Evolutionary conservation across 495 filamentous ascomycete species (phyloP).

Genomic region (Rostrohypoxylon terebratum): DNA sequence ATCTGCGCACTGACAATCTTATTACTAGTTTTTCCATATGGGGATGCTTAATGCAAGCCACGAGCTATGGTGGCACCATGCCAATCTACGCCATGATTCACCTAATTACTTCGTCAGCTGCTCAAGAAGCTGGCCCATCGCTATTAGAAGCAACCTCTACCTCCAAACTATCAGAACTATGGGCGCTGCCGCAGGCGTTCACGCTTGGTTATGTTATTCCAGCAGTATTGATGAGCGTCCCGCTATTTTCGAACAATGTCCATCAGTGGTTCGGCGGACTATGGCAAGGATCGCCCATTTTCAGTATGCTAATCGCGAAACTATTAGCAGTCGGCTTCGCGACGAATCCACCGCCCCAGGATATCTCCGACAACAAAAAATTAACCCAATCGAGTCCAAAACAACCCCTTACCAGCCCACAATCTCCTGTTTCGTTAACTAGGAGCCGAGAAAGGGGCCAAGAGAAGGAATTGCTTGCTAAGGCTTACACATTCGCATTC

Average conservation of each 20-base stretch:
- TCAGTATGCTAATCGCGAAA: conserved; percentile 28
- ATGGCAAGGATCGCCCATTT: conserved; percentile 37
- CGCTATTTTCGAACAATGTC: conserved; percentile 25
- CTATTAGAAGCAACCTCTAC: conserved; percentile 17
- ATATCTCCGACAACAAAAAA: conserved; percentile 1
- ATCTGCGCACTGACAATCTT: conserved; percentile 4
- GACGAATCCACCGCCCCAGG: neutral
- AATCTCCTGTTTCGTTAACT: neutral
- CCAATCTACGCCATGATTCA: conserved; percentile 36
- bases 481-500: conserved; percentile 35
- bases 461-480: conserved; percentile 27
- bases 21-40: conserved; percentile 33
- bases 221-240: conserved; percentile 34
- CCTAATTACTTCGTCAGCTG: conserved; percentile 21
- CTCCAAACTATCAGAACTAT: conserved; percentile 6
- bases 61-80: conserved; percentile 38
- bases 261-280: conserved; percentile 41
- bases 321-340: conserved; percentile 9
- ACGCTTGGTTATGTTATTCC: conserved; percentile 32
- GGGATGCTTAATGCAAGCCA: conserved; percentile 32
- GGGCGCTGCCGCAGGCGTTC: conserved; percentile 24
- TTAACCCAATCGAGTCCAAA: conserved; percentile 5
- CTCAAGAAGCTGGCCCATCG: conserved; percentile 18
- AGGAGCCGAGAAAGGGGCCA: conserved; percentile 11
- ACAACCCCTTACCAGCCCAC: conserved; percentile 10